A percentile compares a stretch with the other conserved stretches of the same genome.
Evolutionary conservation across 1,139 yeast genomes (phyloP).

Genomic region (Nakaseomyces nivariensis): DNA sequence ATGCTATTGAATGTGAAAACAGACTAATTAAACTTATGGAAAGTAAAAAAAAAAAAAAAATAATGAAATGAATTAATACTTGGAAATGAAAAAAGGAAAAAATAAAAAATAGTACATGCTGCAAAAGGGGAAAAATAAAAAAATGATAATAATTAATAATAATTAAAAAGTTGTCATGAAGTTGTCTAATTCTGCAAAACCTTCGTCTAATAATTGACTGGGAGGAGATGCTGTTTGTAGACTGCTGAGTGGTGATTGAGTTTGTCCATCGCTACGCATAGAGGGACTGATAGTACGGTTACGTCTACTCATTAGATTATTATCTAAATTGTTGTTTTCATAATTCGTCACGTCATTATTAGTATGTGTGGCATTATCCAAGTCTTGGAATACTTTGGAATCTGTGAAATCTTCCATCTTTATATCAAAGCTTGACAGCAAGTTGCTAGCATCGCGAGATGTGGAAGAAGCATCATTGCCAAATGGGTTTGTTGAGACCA

Average conservation of each 20-base stretch:
- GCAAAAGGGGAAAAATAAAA: neutral
- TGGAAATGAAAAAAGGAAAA: no score
- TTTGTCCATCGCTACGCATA: neutral
- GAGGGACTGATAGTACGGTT: conserved; percentile 1
- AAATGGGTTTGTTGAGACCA: neutral
- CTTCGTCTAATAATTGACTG: conserved; percentile 18
- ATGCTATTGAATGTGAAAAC: no score
- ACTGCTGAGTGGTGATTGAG: conserved; percentile 12
- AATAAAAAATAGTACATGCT: no score
- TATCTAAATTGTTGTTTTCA: neutral
- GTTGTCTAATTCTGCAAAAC: conserved; percentile 25
- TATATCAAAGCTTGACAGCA: neutral
- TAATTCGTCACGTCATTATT: conserved; percentile 6
- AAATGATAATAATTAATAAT: neutral
- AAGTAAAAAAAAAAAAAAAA: no score
- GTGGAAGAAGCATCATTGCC: neutral
- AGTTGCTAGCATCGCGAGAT: neutral
- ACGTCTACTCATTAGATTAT: conserved; percentile 4
- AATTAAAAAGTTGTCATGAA: conserved; percentile 18
- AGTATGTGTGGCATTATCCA: neutral
- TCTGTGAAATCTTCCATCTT: neutral
- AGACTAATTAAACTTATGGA: no score
- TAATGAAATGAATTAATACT: no score
- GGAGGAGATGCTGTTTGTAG: conserved; percentile 18
- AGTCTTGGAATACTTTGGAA: neutral